Evolutionary conservation across 176 grass and related monocot species (phyloP).

Genomic region (Raddia guianensis): DNA sequence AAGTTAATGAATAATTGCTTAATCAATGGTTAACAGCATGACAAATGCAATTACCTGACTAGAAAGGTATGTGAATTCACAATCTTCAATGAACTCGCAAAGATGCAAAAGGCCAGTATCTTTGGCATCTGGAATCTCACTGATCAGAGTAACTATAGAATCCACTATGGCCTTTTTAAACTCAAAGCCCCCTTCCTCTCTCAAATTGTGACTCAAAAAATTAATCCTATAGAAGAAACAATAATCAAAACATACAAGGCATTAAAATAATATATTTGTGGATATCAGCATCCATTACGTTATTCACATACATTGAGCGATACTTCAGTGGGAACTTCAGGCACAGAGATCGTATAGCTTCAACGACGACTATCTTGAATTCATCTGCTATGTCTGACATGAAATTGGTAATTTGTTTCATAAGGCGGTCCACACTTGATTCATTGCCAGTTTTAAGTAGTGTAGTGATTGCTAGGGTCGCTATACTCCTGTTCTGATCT

Average conservation of each 20-base stretch:
- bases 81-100: conserved; percentile 99
- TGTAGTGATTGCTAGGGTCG: conserved; percentile 94
- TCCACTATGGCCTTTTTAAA: conserved; percentile 99
- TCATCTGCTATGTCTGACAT: conserved; percentile 99
- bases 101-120: conserved; percentile 91
- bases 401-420: conserved; percentile 97
- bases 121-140: conserved; percentile 94
- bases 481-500: conserved; percentile 97
- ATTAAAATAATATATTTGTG: background rate
- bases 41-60: conserved; percentile 66
- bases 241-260: conserved; percentile 4
- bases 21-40: conserved; percentile 20
- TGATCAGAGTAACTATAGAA: conserved; percentile 87
- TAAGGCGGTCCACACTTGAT: conserved; percentile 89
- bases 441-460: conserved; percentile 98
- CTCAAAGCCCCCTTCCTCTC: conserved; percentile 98
- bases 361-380: conserved; percentile 97
- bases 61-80: conserved; percentile 97
- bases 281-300: conserved; percentile 19
- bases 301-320: conserved; percentile 79
- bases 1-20: conserved; percentile 27
- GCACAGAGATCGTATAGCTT: conserved; percentile 91
- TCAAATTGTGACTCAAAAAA: conserved; percentile 94
- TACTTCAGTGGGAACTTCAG: conserved; percentile 97
- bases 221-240: conserved; percentile 70